Conservation (phyloP, 2,329 filamentous ascomycete genomes). For the Colletotrichum sp. region DNA sequence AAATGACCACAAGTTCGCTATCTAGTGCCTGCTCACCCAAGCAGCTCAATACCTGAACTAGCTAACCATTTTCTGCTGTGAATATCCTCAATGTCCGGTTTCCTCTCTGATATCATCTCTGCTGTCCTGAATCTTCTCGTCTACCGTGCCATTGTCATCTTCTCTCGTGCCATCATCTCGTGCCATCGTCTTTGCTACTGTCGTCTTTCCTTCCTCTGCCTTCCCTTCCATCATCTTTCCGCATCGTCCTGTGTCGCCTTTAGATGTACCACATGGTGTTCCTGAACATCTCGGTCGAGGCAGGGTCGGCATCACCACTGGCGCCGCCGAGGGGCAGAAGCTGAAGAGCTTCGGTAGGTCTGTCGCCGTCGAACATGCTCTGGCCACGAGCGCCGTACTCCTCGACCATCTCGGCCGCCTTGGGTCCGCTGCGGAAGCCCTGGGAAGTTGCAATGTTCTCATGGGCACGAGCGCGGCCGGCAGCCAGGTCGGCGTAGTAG, state of each 20-base stretch:
- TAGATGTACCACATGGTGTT: slow-evolving; percentile 52
- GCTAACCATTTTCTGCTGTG: neutral
- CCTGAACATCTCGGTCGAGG: slow-evolving; percentile 30
- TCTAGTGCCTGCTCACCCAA: neutral
- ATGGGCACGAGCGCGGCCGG: slow-evolving; percentile 79
- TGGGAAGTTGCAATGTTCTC: slow-evolving; percentile 56
- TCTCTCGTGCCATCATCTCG: neutral
- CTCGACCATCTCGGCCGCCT: slow-evolving; percentile 44
- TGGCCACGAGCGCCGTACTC: slow-evolving; percentile 46
- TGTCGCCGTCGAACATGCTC: neutral
- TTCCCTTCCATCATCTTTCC: neutral
- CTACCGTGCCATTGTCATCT: neutral
- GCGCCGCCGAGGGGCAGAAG: slow-evolving; percentile 27
- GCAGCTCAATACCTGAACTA: neutral
- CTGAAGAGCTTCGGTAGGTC: slow-evolving; percentile 16
- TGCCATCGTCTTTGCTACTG: neutral
- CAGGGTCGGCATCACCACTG: slow-evolving; percentile 15
- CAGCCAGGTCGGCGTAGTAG: slow-evolving; percentile 94
- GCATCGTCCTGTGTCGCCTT: neutral
- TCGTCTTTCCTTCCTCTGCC: neutral
- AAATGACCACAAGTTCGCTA: neutral
- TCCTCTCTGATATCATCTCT: neutral
- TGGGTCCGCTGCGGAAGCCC: slow-evolving; percentile 47
- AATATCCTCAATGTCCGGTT: neutral
- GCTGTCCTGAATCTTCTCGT: neutral